Conservation (phyloP, 192 early-diverging fungal genomes). For the Coemansia biformis region DNA sequence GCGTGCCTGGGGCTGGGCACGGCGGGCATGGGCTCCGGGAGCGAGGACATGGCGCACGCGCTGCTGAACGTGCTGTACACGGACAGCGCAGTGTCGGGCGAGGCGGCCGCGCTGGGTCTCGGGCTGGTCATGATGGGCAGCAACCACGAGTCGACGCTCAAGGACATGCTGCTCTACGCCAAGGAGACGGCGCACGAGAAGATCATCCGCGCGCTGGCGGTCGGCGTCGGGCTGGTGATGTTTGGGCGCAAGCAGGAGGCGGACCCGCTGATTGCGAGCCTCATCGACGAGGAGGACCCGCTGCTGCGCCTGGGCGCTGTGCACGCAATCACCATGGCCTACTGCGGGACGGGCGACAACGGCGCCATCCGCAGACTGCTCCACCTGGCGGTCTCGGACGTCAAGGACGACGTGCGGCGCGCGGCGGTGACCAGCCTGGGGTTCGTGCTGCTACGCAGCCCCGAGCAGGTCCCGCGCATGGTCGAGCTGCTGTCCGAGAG, state of each 20-base stretch:
- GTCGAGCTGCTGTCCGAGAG: slow-evolving; percentile 96
- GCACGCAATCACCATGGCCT: slow-evolving; percentile 96
- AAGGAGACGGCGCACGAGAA: slow-evolving; percentile 99
- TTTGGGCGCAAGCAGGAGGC: slow-evolving; percentile 95
- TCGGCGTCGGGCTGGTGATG: slow-evolving; percentile 95
- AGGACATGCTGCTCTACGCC: slow-evolving; percentile 96
- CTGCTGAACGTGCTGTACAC: slow-evolving; percentile 84
- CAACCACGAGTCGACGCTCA: slow-evolving; percentile 68
- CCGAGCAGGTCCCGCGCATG: slow-evolving; percentile 94
- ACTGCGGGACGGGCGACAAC: slow-evolving; percentile 97
- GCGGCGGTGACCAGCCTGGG: slow-evolving; percentile 96
- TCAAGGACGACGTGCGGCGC: slow-evolving; percentile 99
- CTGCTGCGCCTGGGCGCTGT: slow-evolving; percentile 95
- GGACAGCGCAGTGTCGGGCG: slow-evolving; percentile 95
- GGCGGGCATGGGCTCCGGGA: slow-evolving; percentile 93
- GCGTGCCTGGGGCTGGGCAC: slow-evolving; percentile 92
- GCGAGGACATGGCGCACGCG: slow-evolving; percentile 80
- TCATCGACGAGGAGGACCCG: slow-evolving; percentile 88
- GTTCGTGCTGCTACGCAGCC: slow-evolving; percentile 88
- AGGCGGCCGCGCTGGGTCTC: slow-evolving; percentile 94
- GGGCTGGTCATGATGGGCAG: slow-evolving; percentile 97
- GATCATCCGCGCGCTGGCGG: slow-evolving; percentile 93
- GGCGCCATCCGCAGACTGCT: slow-evolving; percentile 88
- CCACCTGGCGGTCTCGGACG: slow-evolving; percentile 96
- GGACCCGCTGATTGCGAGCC: slow-evolving; percentile 80